phyloP scores from a whole-genome alignment of 129 eudicot genomes.

The Artemisia annua region DNA sequence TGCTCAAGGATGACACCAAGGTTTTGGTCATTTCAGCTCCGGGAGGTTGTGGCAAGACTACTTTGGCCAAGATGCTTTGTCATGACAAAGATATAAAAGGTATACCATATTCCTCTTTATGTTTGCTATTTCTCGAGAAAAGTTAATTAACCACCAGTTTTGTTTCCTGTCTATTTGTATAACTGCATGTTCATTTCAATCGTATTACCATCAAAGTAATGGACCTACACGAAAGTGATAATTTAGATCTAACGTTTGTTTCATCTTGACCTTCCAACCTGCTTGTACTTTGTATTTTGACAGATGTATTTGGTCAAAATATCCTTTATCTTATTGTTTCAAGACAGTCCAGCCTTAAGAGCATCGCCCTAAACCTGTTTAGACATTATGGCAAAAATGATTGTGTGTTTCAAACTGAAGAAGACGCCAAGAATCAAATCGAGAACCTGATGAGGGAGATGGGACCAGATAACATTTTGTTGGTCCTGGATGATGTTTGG shows the following conservation, averaged over 20 bases:
- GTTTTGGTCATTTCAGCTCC: slow-evolving; percentile 43
- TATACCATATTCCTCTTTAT: not conserved
- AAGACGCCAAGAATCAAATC: slow-evolving; percentile 45
- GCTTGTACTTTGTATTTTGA: not conserved
- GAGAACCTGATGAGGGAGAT: slow-evolving; percentile 24
- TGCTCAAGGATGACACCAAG: slow-evolving; percentile 23
- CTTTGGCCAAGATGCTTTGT: slow-evolving; percentile 50
- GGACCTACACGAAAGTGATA: too few relatives aligned
- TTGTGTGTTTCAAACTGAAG: slow-evolving; percentile 33
- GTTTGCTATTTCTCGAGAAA: not conserved
- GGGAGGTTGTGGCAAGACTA: slow-evolving; percentile 51
- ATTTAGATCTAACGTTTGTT: too few relatives aligned
- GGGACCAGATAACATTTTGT: slow-evolving; percentile 16
- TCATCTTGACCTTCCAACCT: not conserved
- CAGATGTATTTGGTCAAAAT: slow-evolving; percentile 40
- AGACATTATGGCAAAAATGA: slow-evolving; percentile 12
- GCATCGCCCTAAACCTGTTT: slow-evolving; percentile 31
- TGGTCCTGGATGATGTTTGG: slow-evolving; percentile 63
- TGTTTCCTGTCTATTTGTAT: not conserved
- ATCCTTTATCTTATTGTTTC: slow-evolving; percentile 55
- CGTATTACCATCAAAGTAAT: too few relatives aligned
- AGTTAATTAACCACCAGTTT: not conserved
- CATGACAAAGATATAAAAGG: slow-evolving; percentile 43
- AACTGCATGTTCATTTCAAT: too few relatives aligned
- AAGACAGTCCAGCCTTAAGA: slow-evolving; percentile 27